Evolutionary conservation across 228 moss, liverwort and hornwort genomes (phyloP).

Genomic region (Sphagnum magellanicum): DNA sequence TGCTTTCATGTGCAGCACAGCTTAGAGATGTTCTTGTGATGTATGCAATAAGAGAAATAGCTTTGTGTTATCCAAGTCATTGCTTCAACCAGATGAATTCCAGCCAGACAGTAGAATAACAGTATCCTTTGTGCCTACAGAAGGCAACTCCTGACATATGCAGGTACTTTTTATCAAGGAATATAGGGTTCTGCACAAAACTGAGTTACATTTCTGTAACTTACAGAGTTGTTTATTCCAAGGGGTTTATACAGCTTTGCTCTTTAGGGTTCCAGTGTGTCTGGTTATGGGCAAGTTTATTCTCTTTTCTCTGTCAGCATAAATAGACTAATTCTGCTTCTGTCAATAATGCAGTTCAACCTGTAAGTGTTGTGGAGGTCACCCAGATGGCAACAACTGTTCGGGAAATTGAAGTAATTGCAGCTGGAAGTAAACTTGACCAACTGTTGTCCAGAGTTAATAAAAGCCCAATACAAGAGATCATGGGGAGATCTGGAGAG

Average conservation of each 20-base stretch:
- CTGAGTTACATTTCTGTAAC: background rate
- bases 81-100: too few relatives aligned
- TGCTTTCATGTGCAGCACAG: too few relatives aligned
- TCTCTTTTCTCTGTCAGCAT: slow-evolving; percentile 16
- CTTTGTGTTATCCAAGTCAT: too few relatives aligned
- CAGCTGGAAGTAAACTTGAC: slow-evolving; percentile 20
- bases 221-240: background rate
- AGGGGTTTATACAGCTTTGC: background rate
- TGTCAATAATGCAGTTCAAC: slow-evolving; percentile 58
- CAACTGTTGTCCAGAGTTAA: slow-evolving; percentile 25
- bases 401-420: slow-evolving; percentile 9
- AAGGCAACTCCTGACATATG: background rate
- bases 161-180: background rate
- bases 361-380: slow-evolving; percentile 41
- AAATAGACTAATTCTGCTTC: slow-evolving; percentile 50
- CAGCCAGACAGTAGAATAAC: too few relatives aligned
- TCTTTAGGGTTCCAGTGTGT: too few relatives aligned
- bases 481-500: slow-evolving; percentile 13
- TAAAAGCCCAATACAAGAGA: slow-evolving; percentile 5
- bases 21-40: too few relatives aligned
- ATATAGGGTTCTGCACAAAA: background rate
- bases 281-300: slow-evolving; percentile 6
- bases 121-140: too few relatives aligned
- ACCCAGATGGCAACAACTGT: slow-evolving; percentile 19
- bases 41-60: too few relatives aligned